Base-by-base conservation (phyloP, 768 basidiomycete species). In the Suillus subluteus region DNA sequence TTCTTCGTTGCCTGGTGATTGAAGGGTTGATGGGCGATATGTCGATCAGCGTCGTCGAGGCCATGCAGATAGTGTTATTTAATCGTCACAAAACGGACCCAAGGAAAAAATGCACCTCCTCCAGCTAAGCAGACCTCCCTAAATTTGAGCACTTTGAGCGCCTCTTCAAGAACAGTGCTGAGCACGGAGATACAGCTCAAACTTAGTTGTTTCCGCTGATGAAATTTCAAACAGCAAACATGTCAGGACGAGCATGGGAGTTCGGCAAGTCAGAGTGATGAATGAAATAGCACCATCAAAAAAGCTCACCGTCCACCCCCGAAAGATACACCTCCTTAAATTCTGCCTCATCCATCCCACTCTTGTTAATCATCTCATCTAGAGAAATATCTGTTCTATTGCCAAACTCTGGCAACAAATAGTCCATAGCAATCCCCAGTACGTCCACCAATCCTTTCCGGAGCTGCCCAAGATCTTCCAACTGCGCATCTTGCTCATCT, bases 161-260 rank as follows among this genome's bases (percentile, higher is more conserved):
- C 90, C 79, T 96, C 96, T 6, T 87, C 82, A 75, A 90, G 87
- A 62, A 95, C 92, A 72, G n/a, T 96, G 95, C 73, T 86, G 88
- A 6, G 90, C 87, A 65, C 95, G 87, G 70, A 90, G 90, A 82
- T 92, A 94, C 18, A 96, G 78, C 74, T 94, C 90, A 81, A 95
- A 95, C 76, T 88, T 81, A 1, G 86, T 87, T 15, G 92, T 88
- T 77, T 95, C 90, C 46, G 94, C 94, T 68, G 62, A 40, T 65
- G 30, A 68, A 61, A 23, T 30, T 26, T 21, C 40, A 32, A 61
- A 21, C 9, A 32, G 18, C 11, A 32, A 54, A 32, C 3, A 61
- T 43, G 64, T 62, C n/a, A 69, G 30, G 23, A 65, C 21, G 15
- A 55, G 40, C n/a, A 26, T 15, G 21, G 18, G 15, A 56, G 9